Evolutionary conservation across 208 protist genomes (phyloP).

Genomic region (Wallacemonas rigidus): DNA sequence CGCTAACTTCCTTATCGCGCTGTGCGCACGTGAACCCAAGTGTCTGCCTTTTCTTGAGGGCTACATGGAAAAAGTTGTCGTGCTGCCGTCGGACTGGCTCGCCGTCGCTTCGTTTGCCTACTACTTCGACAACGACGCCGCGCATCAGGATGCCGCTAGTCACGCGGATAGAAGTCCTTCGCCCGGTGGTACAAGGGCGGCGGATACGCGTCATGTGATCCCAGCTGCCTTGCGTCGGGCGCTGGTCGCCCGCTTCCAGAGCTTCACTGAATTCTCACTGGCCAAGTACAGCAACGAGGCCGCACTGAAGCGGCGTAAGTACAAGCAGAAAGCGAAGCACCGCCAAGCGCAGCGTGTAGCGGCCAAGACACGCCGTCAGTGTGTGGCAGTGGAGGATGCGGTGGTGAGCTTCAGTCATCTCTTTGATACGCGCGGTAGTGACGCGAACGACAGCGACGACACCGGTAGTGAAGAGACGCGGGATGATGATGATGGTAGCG

Average conservation of each 20-base stretch:
- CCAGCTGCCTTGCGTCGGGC: constrained; percentile 86
- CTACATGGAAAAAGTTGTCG: constrained; percentile 85
- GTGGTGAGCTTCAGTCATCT: not conserved
- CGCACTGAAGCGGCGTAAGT: constrained; percentile 55
- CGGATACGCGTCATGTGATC: constrained; percentile 21
- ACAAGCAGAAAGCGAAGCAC: constrained; percentile 31
- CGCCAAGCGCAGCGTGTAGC: not conserved
- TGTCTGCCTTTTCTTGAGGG: constrained; percentile 84
- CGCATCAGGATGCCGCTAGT: constrained; percentile 3
- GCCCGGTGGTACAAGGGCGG: no score
- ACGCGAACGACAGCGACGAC: constrained; percentile 11
- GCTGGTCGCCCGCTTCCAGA: constrained; percentile 81
- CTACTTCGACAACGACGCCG: constrained; percentile 50
- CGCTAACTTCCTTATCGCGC: constrained; percentile 88
- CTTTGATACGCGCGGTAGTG: constrained; percentile 1
- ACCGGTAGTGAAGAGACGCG: not conserved
- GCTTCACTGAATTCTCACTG: constrained; percentile 92
- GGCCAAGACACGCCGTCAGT: constrained; percentile 13
- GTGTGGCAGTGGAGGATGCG: not conserved
- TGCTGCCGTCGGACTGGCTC: constrained; percentile 94
- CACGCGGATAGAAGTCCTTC: no score
- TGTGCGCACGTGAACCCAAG: constrained; percentile 71
- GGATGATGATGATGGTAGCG: no score
- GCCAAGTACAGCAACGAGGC: constrained; percentile 95
- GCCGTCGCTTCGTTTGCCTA: constrained; percentile 86